Conservation (phyloP, 1,284 basidiomycete genomes). For the Melampsora americana region DNA sequence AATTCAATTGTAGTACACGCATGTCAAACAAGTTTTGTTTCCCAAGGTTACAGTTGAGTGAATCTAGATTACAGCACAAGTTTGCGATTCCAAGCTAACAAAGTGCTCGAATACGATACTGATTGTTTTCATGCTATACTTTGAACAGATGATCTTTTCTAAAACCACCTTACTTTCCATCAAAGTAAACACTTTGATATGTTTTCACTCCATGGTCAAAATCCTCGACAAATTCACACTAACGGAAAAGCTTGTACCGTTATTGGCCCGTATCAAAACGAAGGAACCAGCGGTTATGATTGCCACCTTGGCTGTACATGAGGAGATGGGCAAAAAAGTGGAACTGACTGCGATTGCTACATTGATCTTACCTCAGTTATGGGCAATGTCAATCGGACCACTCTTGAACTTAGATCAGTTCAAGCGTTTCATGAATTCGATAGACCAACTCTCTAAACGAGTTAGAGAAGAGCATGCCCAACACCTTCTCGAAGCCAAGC, state of each 20-base stretch:
- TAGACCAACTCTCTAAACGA: constrained; percentile 62
- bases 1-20: constrained; percentile 44
- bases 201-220: constrained; percentile 87
- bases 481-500: constrained; percentile 74
- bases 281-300: constrained; percentile 64
- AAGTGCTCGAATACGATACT: constrained; percentile 6
- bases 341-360: constrained; percentile 92
- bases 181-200: constrained; percentile 81
- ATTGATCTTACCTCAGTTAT: constrained; percentile 84
- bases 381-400: constrained; percentile 96
- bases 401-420: constrained; percentile 87
- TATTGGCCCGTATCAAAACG: constrained; percentile 90
- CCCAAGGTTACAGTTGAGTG: constrained; percentile 67
- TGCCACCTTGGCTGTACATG: constrained; percentile 88
- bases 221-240: constrained; percentile 90
- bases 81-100: not conserved
- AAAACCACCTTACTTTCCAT: constrained; percentile 62
- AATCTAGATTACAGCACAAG: not conserved
- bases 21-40: constrained; percentile 68
- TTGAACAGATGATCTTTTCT: constrained; percentile 51
- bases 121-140: not conserved
- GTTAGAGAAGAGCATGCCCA: constrained; percentile 82
- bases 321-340: constrained; percentile 92
- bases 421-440: constrained; percentile 74
- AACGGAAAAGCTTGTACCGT: constrained; percentile 89